Evolutionary conservation across 2,329 filamentous ascomycete genomes (phyloP).

Genomic region (Talaromyces sp.): DNA sequence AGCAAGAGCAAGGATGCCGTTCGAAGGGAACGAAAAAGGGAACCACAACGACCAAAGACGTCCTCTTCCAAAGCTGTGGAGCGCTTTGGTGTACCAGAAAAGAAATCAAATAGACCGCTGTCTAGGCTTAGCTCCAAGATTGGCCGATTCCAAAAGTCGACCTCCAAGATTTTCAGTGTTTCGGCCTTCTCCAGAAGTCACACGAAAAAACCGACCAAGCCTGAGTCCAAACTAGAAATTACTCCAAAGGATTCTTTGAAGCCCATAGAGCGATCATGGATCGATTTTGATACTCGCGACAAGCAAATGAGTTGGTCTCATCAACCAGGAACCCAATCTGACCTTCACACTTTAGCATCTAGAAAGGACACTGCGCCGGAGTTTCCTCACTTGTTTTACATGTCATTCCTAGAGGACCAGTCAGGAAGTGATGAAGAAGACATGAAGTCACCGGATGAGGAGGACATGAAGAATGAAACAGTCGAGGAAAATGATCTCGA

Average conservation of each 20-base stretch:
- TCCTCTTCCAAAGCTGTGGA: background rate
- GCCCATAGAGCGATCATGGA: slow-evolving; percentile 20
- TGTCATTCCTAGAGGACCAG: slow-evolving; percentile 17
- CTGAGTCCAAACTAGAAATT: slow-evolving; percentile 17
- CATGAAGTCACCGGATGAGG: slow-evolving; percentile 22
- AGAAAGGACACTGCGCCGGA: slow-evolving; percentile 24
- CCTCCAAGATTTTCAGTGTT: slow-evolving; percentile 14
- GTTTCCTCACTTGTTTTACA: slow-evolving; percentile 28
- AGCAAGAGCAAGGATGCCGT: background rate
- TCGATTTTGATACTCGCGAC: slow-evolving; percentile 19
- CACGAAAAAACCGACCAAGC: slow-evolving; percentile 18
- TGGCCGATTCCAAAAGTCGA: slow-evolving; percentile 5
- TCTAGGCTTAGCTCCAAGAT: slow-evolving; percentile 8
- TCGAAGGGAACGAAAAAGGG: background rate
- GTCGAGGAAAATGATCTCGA: slow-evolving; percentile 18
- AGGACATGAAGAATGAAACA: slow-evolving; percentile 11
- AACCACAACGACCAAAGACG: slow-evolving; percentile 7
- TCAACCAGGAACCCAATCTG: slow-evolving; percentile 24
- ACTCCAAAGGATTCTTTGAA: slow-evolving; percentile 22
- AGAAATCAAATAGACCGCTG: slow-evolving; percentile 1
- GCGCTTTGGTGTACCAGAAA: background rate
- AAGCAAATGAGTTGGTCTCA: slow-evolving; percentile 19
- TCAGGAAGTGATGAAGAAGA: slow-evolving; percentile 18
- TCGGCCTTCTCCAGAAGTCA: slow-evolving; percentile 8
- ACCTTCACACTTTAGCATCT: background rate